phyloP scores from a whole-genome alignment of 2,329 filamentous ascomycete species.

The Colletotrichum sp. region DNA sequence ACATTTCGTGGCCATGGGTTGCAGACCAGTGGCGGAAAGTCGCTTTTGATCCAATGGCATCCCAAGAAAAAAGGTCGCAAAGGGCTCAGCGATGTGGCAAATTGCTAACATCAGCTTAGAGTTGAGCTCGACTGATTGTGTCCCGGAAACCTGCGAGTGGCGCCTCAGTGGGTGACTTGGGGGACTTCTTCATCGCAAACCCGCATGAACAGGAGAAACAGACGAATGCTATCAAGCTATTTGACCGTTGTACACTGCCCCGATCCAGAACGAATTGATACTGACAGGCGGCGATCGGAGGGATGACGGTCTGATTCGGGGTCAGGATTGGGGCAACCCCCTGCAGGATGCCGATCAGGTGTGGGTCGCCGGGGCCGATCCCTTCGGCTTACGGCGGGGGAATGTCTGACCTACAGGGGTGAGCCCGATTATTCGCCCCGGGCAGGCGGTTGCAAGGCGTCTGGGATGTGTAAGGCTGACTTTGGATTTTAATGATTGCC shows the following conservation, averaged over 20 bases:
- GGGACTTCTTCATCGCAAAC: not conserved
- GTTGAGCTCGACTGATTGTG: not conserved
- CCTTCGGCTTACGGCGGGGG: not conserved
- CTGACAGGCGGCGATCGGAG: not conserved
- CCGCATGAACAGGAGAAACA: not conserved
- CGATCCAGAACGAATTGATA: not conserved
- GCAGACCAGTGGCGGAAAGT: not conserved
- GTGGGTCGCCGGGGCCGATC: not conserved
- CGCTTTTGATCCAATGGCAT: not conserved
- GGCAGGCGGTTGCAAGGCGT: not conserved
- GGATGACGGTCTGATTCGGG: not conserved
- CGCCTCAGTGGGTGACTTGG: not conserved
- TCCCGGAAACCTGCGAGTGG: not conserved
- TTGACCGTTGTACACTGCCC: not conserved
- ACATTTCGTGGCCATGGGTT: not conserved
- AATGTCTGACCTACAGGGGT: not conserved
- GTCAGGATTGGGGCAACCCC: not conserved
- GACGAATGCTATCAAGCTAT: not conserved
- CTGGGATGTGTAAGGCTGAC: not conserved
- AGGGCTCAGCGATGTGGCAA: not conserved
- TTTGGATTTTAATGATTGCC: not conserved
- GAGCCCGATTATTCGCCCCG: not conserved
- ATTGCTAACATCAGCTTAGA: not conserved
- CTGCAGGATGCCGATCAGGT: constrained; percentile 8
- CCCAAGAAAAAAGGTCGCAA: not conserved